Base-by-base conservation (phyloP, 441 rosid species). In the Pelargonium cotyledonis region DNA sequence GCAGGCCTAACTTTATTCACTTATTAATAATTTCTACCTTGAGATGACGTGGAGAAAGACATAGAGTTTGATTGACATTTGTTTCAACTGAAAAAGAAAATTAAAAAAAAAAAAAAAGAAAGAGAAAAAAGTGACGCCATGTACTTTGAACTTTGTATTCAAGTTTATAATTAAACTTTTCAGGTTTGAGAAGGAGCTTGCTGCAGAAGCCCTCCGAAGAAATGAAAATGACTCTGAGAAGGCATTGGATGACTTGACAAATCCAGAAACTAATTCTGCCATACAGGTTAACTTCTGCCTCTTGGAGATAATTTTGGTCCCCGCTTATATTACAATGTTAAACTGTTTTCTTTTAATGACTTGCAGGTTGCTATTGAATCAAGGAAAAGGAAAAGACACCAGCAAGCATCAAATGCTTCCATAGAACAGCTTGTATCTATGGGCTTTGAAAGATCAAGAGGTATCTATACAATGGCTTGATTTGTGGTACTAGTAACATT, bases 241-340 rank as follows among this genome's bases (percentile, higher is more conserved):
- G 70, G 96, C 98, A 18, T 83, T 92, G 79, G 94, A 90, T 80
- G 96, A 85, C 77, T 79, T 92, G 81, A 90, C 96, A 67, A 84
- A 85, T 76, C 88, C 89, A 12, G 86, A 85, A 70, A 69, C 75
- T 67, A 89, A 88, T 76, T 80, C 91, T 38, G 66, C 68, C 49
- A 80, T 90, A 70, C 96, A 89, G 91, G 91, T 86, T 67, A 43
- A 15, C 55, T 58, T 9, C 58, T 7, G 68, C 73, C 58, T 75
- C 53, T 57, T 5, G 53, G 40, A 65, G 19, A 21, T 23, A 7
- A 53, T 44, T 35, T 49, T 47, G 55, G 65, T 46, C 66, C 49
- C 8, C 55, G 31, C 47, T 44, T 19, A 15, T 67, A 6, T 67
- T 57, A 41, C 23, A n/a, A 11, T 41, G 19, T 15, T 18, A 3